phyloP scores from a whole-genome alignment of 2,329 filamentous ascomycete genomes.

The Phaeosphaeria sp. region DNA sequence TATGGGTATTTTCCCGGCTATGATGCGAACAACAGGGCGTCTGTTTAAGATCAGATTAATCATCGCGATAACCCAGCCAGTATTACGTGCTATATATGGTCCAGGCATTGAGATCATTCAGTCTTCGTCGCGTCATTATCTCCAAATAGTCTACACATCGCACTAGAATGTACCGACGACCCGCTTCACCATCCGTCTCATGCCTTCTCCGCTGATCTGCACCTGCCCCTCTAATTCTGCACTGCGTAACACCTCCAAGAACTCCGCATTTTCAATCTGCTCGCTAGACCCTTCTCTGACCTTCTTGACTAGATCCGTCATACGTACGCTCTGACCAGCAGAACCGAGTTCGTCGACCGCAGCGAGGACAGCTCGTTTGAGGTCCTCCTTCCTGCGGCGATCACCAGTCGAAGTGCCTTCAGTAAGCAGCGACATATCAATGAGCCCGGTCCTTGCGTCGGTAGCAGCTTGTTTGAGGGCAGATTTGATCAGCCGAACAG shows the following conservation, averaged over 20 bases:
- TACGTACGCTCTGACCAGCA: constrained; percentile 70
- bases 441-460: constrained; percentile 85
- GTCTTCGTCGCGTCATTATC: no score
- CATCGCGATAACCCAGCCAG: neutral
- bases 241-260: constrained; percentile 78
- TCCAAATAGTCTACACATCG: neutral
- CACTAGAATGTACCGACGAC: constrained; percentile 53
- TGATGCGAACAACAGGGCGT: no score
- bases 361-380: constrained; percentile 78
- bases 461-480: constrained; percentile 98
- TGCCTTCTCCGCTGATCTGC: constrained; percentile 82
- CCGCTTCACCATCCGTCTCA: constrained; percentile 79
- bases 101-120: no score
- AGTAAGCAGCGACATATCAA: constrained; percentile 94
- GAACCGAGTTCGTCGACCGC: constrained; percentile 77
- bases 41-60: no score
- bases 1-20: no score
- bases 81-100: neutral
- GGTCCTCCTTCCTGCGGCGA: constrained; percentile 78
- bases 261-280: constrained; percentile 78
- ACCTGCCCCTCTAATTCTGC: constrained; percentile 86
- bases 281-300: constrained; percentile 65
- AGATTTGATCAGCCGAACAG: constrained; percentile 88
- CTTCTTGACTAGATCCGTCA: constrained; percentile 76
- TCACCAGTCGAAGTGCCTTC: constrained; percentile 94